These are phyloP conservation scores for Lotmaria passim DNA, from an alignment of 208 protist species.

Conservation along the genomic window DNA sequence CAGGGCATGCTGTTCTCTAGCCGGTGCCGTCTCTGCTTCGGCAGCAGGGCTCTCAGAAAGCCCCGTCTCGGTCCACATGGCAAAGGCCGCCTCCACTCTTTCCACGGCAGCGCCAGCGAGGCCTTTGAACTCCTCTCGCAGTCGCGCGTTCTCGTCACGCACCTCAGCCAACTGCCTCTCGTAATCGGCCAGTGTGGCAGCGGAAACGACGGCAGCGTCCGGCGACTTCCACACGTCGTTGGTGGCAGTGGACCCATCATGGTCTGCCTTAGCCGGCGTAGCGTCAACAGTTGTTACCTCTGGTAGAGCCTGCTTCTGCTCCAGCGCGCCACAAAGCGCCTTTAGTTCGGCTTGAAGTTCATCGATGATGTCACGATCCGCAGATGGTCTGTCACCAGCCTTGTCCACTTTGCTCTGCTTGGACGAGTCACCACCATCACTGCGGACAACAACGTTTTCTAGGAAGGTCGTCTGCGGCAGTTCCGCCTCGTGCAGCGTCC, in stretches of 20 bases:
- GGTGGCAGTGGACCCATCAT: neutral
- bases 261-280: neutral
- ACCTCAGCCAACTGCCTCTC: constrained; percentile 16
- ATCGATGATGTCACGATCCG: neutral
- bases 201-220: neutral
- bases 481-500: neutral
- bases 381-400: neutral
- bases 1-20: neutral
- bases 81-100: neutral
- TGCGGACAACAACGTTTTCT: neutral
- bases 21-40: neutral
- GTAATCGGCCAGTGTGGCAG: neutral
- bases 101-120: neutral
- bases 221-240: neutral
- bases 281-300: neutral
- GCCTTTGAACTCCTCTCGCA: constrained; percentile 7
- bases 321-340: constrained; percentile 5
- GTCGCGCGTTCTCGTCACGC: constrained; percentile 5
- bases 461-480: neutral
- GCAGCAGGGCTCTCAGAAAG: neutral
- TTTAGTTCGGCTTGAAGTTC: constrained; percentile 25
- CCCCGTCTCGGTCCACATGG: neutral
- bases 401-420: neutral
- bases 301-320: neutral
- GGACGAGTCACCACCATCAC: too few relatives aligned